Base-by-base conservation (phyloP, 257 asterid species). In the Coffea eugenioides region DNA sequence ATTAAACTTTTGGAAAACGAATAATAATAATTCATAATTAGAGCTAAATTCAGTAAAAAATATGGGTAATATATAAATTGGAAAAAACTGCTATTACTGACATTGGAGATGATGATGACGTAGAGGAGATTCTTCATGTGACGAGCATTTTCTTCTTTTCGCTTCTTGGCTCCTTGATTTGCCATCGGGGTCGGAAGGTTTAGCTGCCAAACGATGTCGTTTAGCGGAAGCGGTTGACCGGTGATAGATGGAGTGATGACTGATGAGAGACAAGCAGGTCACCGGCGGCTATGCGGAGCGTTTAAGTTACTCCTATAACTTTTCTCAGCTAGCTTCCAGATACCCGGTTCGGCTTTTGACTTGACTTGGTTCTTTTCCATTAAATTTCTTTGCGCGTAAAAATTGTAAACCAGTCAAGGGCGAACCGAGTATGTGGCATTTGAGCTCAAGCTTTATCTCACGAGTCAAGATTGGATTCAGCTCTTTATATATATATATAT, bases 91-190 rank as follows among this genome's bases (percentile, higher is more conserved):
- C 52, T 67, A 56, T 71, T 21, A 43, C 75, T 84, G 86, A 93
- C 99, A 74, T 95, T 95, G 88, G 91, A 82, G 82, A 85, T 87
- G 89, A 93, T 67, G 89, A 95, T 90, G 86, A 87, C 75, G 56
- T 90, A 91, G 75, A 88, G 85, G 39, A 95, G 94, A 56, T 84
- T 92, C 85, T 82, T 85, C 92, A 93, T 89, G 85, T 90, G 99
- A 73, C 98, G 98, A 48, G 83, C 74, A 80, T 95, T 95, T 80
- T 91, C 98, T 76, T 95, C 99, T 71, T 83, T 95, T 25, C 99
- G 97, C 79, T 95, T 95, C 91, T 95, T 95, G 52, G 99, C 99
- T 52, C 99, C 99, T 86, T 95, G 98, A 84, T 95, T 93, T 79
- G 98, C 99, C 99, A 95, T 95, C 14, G 62, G 36, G 54, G 70